A percentile compares a stretch with the other conserved stretches of the same genome.
phyloP scores from a whole-genome alignment of 345 rosid species.

The Populus euphratica region DNA sequence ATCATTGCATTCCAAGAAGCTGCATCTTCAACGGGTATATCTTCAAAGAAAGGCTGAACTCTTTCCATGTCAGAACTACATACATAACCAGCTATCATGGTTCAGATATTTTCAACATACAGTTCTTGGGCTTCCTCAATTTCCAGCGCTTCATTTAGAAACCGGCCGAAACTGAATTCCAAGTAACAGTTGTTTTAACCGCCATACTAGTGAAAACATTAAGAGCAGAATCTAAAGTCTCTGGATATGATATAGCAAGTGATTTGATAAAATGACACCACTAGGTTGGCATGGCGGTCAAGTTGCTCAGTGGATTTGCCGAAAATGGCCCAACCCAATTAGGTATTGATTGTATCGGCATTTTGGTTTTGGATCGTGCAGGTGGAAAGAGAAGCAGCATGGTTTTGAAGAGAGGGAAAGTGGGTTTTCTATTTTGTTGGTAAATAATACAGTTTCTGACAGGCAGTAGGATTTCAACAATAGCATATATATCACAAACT shows the following conservation, averaged over 20 bases:
- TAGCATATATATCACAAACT: no score
- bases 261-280: constrained; percentile 49
- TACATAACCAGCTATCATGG: constrained; percentile 57
- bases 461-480: no score
- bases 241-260: constrained; percentile 45
- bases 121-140: constrained; percentile 44
- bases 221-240: constrained; percentile 62
- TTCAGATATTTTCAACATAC: constrained; percentile 63
- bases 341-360: constrained; percentile 15
- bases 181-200: constrained; percentile 52
- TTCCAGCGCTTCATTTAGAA: constrained; percentile 39
- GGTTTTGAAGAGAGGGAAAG: constrained; percentile 9
- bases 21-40: constrained; percentile 45
- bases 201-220: constrained; percentile 52
- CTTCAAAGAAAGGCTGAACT: constrained; percentile 49
- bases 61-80: constrained; percentile 35
- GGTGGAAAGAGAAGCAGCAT: constrained; percentile 17
- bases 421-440: neutral
- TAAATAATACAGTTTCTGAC: neutral
- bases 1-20: constrained; percentile 86
- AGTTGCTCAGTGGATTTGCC: neutral
- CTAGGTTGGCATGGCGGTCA: constrained; percentile 1
- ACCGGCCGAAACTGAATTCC: constrained; percentile 71
- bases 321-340: constrained; percentile 15
- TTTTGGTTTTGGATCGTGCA: constrained; percentile 16